A percentile compares a stretch with the other conserved stretches of the same genome.
Evolutionary conservation across 148 eudicot genomes (phyloP).

Genomic region (Chenopodium formosanum): DNA sequence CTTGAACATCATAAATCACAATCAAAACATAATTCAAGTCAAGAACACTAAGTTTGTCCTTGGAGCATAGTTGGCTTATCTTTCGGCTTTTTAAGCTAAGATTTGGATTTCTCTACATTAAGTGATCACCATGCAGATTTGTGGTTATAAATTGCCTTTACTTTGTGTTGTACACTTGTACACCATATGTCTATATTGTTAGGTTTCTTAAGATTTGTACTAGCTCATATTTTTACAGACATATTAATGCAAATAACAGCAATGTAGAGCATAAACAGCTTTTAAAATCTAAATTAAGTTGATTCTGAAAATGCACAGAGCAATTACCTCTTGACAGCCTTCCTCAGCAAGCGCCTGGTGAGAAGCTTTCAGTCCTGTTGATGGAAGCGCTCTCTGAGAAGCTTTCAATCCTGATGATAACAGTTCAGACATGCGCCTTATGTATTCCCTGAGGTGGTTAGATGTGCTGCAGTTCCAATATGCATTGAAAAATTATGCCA

Average conservation of each 20-base stretch:
- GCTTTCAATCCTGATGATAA: constrained; percentile 18
- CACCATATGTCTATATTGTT: background rate
- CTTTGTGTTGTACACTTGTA: background rate
- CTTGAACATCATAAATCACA: background rate
- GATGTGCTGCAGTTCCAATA: constrained; percentile 49
- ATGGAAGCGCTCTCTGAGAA: constrained; percentile 16
- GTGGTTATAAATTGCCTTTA: background rate
- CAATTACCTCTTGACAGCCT: constrained; percentile 19
- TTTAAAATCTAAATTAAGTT: background rate
- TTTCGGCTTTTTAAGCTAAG: background rate
- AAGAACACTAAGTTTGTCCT: background rate
- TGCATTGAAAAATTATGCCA: background rate
- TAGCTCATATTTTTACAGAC: background rate
- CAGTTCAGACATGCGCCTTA: constrained; percentile 36
- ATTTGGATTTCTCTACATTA: background rate
- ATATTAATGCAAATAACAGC: background rate
- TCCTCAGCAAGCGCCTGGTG: constrained; percentile 19
- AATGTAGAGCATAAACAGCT: background rate
- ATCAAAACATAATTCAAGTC: background rate
- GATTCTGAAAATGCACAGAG: background rate
- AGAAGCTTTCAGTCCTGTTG: constrained; percentile 18
- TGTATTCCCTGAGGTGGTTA: constrained; percentile 46
- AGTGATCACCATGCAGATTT: no score
- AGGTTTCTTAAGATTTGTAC: background rate
- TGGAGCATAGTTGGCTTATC: background rate